phyloP scores from a whole-genome alignment of 2,329 filamentous ascomycete species.

The Aureobasidium pullulans region DNA sequence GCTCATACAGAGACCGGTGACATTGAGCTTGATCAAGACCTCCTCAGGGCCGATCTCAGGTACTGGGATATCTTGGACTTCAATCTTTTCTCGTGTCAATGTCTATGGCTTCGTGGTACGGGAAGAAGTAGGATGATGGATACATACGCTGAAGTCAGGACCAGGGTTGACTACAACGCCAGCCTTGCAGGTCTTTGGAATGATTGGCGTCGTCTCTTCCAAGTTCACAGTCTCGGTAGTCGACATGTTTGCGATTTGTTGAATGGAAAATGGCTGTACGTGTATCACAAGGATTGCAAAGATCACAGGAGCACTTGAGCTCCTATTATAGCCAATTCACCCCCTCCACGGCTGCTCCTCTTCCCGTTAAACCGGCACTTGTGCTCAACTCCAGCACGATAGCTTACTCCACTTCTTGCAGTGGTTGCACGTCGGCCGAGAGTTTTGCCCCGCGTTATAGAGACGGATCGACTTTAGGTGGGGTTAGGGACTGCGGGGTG shows the following conservation, averaged over 20 bases:
- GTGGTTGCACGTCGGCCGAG: background rate
- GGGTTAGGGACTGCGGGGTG: background rate
- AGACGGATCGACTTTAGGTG: constrained; percentile 1
- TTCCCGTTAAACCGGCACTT: background rate
- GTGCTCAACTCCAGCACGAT: background rate
- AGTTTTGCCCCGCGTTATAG: background rate
- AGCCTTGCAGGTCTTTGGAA: constrained; percentile 45
- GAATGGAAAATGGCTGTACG: background rate
- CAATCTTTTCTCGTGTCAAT: constrained; percentile 20
- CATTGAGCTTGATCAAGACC: constrained; percentile 50
- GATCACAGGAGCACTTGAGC: background rate
- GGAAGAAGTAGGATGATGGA: background rate
- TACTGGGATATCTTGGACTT: constrained; percentile 42
- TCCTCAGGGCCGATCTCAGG: constrained; percentile 47
- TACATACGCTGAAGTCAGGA: constrained; percentile 34
- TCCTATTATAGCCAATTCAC: background rate
- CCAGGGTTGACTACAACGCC: constrained; percentile 46
- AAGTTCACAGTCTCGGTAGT: background rate
- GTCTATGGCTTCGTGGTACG: background rate
- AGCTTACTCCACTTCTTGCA: background rate
- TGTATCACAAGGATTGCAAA: background rate
- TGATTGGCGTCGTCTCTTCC: background rate
- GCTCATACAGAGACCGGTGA: constrained; percentile 51
- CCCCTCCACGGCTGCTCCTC: background rate
- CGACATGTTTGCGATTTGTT: background rate